Evolutionary conservation across 2,329 filamentous ascomycete species (phyloP), one percentile per base, ranked within the genome.

Genomic region (Colletotrichum euphorbiae): DNA sequence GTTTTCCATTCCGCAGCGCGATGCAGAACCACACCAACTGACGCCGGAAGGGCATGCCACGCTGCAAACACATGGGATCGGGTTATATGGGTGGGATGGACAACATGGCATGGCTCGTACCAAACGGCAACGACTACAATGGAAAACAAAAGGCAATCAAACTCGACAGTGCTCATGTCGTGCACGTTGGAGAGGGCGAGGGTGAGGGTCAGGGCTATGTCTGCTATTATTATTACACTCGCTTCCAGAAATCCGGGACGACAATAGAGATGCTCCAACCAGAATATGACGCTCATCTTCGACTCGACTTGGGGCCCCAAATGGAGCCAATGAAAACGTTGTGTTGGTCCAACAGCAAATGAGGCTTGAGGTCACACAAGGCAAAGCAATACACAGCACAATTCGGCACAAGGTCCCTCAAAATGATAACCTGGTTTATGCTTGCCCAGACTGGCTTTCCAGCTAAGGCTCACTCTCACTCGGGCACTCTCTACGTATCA

Each of bases 1-100:
- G 3, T 21, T 38, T 31, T 36, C 40, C 21, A 50, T 57, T 57
- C 43, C 62, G 60, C 60, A 58, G 54, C 59, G 43, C 42, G 31
- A 38, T 48, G 42, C 51, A 67, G 31, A 64, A 58, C 54, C 65
- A 67, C 60, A 67, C 65, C 65, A 60, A 67, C 65, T 58, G 48
- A 63, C 36, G 40, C 36, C 24, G 21, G 33, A 28, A 40, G 28
- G 13, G 6, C 28, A 50, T 48, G 59, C 45, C 64, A 64, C 46
- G 46, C 62, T 51, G 45, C 65, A 67, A 58, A 67, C 65, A 67
- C 65, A 54, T 63, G 52, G 43, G 52, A 33, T 21, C 42, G 28
- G 15, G 38, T 45, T 28, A 17, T 11, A 54, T 13, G 21, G 46
- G 48, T 21, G 33, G 12, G 51, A 54, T 40, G 31, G 51, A 40